Conservation (phyloP, 2,329 filamentous ascomycete species). For the Helotiales sp. region DNA sequence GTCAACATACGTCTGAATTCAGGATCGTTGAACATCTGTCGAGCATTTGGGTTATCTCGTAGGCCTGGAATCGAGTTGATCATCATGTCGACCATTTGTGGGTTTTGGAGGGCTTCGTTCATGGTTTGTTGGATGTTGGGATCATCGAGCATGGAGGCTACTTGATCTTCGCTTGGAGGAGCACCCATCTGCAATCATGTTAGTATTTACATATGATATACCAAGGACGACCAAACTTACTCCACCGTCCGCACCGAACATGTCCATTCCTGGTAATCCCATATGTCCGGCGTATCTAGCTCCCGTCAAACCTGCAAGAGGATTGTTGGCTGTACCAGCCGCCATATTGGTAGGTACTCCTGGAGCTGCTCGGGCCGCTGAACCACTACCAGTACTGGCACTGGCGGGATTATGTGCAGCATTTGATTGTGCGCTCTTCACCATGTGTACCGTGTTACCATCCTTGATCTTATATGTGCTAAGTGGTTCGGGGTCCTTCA, state of each 20-base stretch:
- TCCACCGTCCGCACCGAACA: constrained; percentile 93
- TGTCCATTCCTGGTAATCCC: constrained; percentile 82
- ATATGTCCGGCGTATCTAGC: constrained; percentile 93
- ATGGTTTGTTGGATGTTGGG: constrained; percentile 85
- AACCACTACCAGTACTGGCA: constrained; percentile 46
- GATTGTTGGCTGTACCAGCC: constrained; percentile 83
- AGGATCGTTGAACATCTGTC: constrained; percentile 86
- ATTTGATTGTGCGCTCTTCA: constrained; percentile 88
- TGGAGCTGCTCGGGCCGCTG: constrained; percentile 55
- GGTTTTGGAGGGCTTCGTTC: constrained; percentile 95
- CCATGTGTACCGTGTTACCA: constrained; percentile 93
- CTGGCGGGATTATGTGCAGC: constrained; percentile 54
- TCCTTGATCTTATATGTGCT: constrained; percentile 92
- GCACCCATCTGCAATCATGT: constrained; percentile 76
- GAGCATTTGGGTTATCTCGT: constrained; percentile 71
- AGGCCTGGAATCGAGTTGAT: constrained; percentile 89
- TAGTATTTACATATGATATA: constrained; percentile 25
- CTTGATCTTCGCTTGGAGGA: constrained; percentile 77
- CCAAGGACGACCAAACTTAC: constrained; percentile 61
- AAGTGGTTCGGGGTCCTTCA: constrained; percentile 92
- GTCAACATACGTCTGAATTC: constrained; percentile 92
- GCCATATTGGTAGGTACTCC: constrained; percentile 79
- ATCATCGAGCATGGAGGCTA: constrained; percentile 85
- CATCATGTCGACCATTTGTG: constrained; percentile 92
- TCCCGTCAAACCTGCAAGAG: constrained; percentile 86